Conservation (phyloP, 169 alveolate species). For the Neospora caninum region DNA sequence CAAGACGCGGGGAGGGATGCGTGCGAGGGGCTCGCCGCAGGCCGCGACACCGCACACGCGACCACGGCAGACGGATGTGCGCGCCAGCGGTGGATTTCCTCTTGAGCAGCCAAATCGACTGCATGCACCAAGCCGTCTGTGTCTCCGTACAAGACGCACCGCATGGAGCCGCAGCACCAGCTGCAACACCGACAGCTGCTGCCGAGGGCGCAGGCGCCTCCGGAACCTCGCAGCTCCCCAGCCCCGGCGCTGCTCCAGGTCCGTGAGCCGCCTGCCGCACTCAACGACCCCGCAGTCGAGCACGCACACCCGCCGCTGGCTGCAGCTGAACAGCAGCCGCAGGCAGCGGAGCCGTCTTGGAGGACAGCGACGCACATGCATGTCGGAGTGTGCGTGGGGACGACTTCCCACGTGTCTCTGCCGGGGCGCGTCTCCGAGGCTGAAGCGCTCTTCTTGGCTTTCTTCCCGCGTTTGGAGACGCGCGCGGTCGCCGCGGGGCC, state of each 20-base stretch:
- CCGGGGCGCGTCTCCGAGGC: background rate
- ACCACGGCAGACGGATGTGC: slow-evolving; percentile 54
- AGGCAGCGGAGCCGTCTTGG: slow-evolving; percentile 47
- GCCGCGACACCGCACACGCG: background rate
- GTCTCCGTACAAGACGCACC: slow-evolving; percentile 67
- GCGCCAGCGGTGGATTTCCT: slow-evolving; percentile 55
- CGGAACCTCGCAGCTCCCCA: background rate
- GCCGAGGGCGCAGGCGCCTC: slow-evolving; percentile 12
- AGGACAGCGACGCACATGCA: slow-evolving; percentile 56
- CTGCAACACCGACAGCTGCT: slow-evolving; percentile 61
- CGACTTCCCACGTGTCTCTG: slow-evolving; percentile 46
- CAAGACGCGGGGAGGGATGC: background rate
- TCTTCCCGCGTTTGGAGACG: background rate
- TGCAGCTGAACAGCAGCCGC: slow-evolving; percentile 58
- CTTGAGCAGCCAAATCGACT: slow-evolving; percentile 42
- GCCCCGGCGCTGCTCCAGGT: background rate
- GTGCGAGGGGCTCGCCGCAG: slow-evolving; percentile 13
- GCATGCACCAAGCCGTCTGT: slow-evolving; percentile 60
- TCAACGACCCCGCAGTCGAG: background rate
- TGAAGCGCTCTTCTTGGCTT: background rate
- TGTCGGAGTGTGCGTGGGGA: slow-evolving; percentile 56
- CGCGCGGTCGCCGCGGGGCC: background rate
- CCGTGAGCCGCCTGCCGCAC: background rate
- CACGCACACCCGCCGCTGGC: slow-evolving; percentile 51
- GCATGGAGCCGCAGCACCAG: slow-evolving; percentile 56